Conservation (phyloP, 352 stramenopile species). For the Phytophthora niederhauseri region DNA sequence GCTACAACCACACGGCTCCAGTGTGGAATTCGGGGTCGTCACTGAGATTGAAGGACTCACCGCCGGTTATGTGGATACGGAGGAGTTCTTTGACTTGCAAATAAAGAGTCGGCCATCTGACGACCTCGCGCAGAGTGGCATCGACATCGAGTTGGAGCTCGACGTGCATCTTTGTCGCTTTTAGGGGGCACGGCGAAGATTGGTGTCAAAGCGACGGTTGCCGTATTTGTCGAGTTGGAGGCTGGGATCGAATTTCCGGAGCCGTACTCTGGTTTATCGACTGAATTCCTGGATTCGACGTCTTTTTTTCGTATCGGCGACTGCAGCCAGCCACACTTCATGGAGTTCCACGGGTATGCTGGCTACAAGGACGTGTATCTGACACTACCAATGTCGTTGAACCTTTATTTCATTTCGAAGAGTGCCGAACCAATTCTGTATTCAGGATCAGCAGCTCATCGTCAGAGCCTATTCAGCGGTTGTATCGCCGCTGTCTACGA, state of each 20-base stretch:
- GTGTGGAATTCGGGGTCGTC: background rate
- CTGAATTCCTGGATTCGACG: background rate
- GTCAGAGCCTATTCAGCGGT: constrained; percentile 2
- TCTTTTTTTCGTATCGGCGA: background rate
- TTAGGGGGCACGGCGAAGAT: background rate
- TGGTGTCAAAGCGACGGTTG: background rate
- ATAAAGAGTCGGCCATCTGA: background rate
- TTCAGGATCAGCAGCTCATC: background rate
- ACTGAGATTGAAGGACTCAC: background rate
- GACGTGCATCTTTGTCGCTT: background rate
- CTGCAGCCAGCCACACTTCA: constrained; percentile 2
- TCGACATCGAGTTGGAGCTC: constrained; percentile 3
- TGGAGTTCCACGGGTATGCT: constrained; percentile 1
- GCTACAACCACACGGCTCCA: background rate
- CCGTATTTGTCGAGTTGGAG: background rate
- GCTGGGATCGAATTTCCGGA: background rate
- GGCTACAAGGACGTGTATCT: background rate
- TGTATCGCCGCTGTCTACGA: constrained; percentile 3
- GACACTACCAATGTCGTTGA: background rate
- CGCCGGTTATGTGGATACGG: background rate
- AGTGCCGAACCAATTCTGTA: background rate
- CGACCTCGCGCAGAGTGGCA: constrained; percentile 3
- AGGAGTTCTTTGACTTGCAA: constrained; percentile 1
- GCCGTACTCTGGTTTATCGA: background rate
- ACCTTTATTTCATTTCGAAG: background rate